Conservation (phyloP, 192 early-diverging fungal genomes). For the Gonapodya prolifera region DNA sequence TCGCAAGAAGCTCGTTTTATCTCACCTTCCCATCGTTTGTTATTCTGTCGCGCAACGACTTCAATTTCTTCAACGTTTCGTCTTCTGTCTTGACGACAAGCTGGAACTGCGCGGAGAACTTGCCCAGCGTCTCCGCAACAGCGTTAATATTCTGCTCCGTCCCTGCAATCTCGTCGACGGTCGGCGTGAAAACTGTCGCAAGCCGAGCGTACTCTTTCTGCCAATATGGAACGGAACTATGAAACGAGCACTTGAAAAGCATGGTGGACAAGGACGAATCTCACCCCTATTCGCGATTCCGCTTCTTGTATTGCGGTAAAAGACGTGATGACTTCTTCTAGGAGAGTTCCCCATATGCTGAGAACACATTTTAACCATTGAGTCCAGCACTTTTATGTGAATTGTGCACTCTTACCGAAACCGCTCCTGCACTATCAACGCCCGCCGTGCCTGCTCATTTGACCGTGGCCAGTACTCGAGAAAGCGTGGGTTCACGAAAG, state of each 20-base stretch:
- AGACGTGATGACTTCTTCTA: neutral
- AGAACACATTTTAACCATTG: neutral
- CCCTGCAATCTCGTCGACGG: neutral
- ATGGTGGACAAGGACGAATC: neutral
- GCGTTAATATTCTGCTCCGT: neutral
- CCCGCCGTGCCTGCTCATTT: neutral
- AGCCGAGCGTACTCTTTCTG: neutral
- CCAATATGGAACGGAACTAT: neutral
- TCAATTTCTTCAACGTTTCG: neutral
- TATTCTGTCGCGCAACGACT: neutral
- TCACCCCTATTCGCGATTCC: neutral
- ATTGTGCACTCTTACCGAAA: neutral
- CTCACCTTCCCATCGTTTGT: neutral
- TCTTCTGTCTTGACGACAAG: neutral
- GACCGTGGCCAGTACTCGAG: neutral
- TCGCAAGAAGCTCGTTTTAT: too few species aligned
- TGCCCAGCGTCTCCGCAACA: neutral
- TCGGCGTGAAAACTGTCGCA: neutral
- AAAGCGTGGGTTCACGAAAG: neutral
- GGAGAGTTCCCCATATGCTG: neutral
- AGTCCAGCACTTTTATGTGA: neutral
- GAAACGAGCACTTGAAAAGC: neutral
- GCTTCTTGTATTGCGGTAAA: neutral
- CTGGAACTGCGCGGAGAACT: neutral
- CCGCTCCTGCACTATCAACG: neutral